phyloP scores from a whole-genome alignment of 169 alveolate species.

The Cyclospora cayetanensis region DNA sequence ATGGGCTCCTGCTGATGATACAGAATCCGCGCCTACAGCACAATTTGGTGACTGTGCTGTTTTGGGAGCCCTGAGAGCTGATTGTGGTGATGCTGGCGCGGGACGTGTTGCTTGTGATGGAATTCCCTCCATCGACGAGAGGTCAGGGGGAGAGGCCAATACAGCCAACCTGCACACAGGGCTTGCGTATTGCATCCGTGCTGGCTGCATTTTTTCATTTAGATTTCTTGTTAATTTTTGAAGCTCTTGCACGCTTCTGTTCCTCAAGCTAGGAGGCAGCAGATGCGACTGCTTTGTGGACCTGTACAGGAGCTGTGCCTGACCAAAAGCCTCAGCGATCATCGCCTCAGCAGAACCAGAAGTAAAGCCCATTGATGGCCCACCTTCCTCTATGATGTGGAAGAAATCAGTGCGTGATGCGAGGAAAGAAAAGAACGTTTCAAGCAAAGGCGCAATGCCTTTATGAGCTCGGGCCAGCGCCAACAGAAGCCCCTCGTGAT shows the following conservation, averaged over 20 bases:
- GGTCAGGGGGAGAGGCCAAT: neutral
- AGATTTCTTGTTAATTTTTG: neutral
- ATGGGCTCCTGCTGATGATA: neutral
- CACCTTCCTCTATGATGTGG: constrained; percentile 78
- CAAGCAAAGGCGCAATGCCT: constrained; percentile 88
- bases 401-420: constrained; percentile 89
- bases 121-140: neutral
- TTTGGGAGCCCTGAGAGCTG: neutral
- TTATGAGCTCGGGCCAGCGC: constrained; percentile 47
- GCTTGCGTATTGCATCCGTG: neutral
- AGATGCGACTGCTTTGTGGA: constrained; percentile 40
- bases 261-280: neutral
- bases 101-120: neutral
- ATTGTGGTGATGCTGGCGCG: neutral
- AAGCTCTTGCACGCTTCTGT: neutral
- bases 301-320: constrained; percentile 30
- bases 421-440: constrained; percentile 87
- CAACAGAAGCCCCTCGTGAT: constrained; percentile 62
- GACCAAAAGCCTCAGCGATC: constrained; percentile 65
- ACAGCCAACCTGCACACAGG: constrained; percentile 6
- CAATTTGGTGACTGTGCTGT: neutral
- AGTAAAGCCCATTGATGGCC: constrained; percentile 90
- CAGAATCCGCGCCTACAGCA: neutral
- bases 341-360: constrained; percentile 86
- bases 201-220: neutral